These are phyloP conservation scores for Melanogaster broomeanus DNA, from an alignment of 768 basidiomycete genomes.

Conservation along the genomic window DNA sequence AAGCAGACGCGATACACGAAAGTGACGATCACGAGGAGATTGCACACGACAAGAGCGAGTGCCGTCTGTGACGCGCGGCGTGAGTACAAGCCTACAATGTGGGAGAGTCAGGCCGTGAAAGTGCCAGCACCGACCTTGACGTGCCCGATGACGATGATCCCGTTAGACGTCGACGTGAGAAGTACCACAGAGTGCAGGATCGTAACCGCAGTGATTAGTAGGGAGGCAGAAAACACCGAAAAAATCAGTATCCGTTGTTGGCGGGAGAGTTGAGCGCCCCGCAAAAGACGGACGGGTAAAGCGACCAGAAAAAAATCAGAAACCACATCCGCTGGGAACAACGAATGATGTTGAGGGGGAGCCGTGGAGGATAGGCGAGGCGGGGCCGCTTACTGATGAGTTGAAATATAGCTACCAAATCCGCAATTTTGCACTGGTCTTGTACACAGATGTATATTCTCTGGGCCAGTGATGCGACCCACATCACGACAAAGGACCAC, in stretches of 20 bases:
- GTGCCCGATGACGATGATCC: conserved; percentile 19
- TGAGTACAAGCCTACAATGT: conserved; percentile 30
- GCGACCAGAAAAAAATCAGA: conserved; percentile 20
- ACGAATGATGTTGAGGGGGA: neutral
- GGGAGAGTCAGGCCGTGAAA: conserved; percentile 16
- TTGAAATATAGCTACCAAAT: conserved; percentile 13
- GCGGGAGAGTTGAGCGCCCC: conserved; percentile 1
- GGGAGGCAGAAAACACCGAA: conserved; percentile 20
- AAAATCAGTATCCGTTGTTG: conserved; percentile 18
- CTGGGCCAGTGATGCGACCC: conserved; percentile 19
- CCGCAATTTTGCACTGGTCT: neutral
- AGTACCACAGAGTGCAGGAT: conserved; percentile 17
- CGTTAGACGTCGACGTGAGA: neutral
- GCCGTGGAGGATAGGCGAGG: neutral
- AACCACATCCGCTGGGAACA: conserved; percentile 16
- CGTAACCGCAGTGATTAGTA: conserved; percentile 17
- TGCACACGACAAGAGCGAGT: conserved; percentile 20
- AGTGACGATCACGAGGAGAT: conserved; percentile 21
- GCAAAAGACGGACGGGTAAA: conserved; percentile 15
- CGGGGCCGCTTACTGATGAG: conserved; percentile 19
- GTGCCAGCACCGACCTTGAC: conserved; percentile 12
- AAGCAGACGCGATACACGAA: conserved; percentile 18
- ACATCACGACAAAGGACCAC: conserved; percentile 24
- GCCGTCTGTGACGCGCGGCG: conserved; percentile 12
- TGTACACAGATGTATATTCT: conserved; percentile 8